A percentile compares a stretch with the other conserved stretches of the same genome.
Conservation (phyloP, 352 stramenopile genomes). For the Globisporangium viniferum region DNA sequence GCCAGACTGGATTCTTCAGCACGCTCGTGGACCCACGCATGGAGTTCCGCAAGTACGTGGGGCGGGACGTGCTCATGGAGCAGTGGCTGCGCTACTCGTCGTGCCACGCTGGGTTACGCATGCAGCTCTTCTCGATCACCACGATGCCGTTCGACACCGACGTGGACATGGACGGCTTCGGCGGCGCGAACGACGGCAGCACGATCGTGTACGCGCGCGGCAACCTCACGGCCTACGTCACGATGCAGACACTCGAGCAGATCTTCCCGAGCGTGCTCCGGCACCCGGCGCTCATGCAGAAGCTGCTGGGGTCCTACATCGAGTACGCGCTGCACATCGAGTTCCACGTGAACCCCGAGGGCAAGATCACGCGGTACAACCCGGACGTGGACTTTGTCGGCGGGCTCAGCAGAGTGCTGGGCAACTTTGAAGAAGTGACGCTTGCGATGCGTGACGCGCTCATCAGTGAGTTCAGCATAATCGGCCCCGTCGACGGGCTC, state of each 20-base stretch:
- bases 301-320: slow-evolving; percentile 19
- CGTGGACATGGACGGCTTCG: neutral
- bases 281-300: slow-evolving; percentile 1
- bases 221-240: slow-evolving; percentile 18
- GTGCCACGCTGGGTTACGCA: slow-evolving; percentile 13
- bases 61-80: slow-evolving; percentile 18
- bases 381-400: slow-evolving; percentile 21
- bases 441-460: slow-evolving; percentile 7
- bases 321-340: slow-evolving; percentile 20
- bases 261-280: slow-evolving; percentile 16
- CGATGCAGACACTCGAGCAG: slow-evolving; percentile 14
- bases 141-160: neutral
- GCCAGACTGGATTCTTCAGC: slow-evolving; percentile 18
- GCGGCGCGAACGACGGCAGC: neutral
- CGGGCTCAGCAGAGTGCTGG: slow-evolving; percentile 15
- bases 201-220: slow-evolving; percentile 6
- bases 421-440: slow-evolving; percentile 8
- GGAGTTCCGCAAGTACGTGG: slow-evolving; percentile 9
- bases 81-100: slow-evolving; percentile 22
- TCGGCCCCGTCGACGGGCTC: neutral
- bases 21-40: slow-evolving; percentile 13
- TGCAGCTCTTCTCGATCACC: slow-evolving; percentile 11
- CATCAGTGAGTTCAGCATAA: slow-evolving; percentile 15
- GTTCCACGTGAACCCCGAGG: slow-evolving; percentile 15
- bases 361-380: slow-evolving; percentile 18